phyloP scores from a whole-genome alignment of 768 basidiomycete species.

The Mycena kentingensis region DNA sequence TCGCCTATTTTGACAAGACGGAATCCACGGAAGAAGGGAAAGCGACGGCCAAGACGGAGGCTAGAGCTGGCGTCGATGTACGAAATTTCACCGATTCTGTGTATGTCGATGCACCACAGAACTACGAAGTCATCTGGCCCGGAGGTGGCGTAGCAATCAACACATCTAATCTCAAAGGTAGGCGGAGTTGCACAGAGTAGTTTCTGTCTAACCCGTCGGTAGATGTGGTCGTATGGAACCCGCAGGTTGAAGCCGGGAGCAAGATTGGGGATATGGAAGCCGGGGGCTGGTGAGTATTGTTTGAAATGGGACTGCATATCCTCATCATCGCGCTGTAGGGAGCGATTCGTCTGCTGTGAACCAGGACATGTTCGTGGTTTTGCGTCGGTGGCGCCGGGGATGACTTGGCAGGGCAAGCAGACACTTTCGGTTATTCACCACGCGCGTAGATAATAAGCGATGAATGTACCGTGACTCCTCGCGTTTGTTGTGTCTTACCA shows the following conservation, averaged over 20 bases:
- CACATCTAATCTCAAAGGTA: constrained; percentile 52
- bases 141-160: constrained; percentile 56
- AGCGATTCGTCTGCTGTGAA: constrained; percentile 87
- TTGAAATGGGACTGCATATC: neutral
- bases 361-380: constrained; percentile 84
- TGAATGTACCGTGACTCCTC: constrained; percentile 1
- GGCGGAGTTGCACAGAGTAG: neutral
- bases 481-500: neutral
- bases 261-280: constrained; percentile 90
- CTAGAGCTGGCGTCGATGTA: constrained; percentile 67
- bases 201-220: neutral
- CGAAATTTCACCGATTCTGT: constrained; percentile 70
- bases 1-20: constrained; percentile 81
- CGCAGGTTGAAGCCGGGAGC: constrained; percentile 64
- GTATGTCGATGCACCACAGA: constrained; percentile 63
- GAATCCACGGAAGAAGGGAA: constrained; percentile 55
- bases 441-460: constrained; percentile 25
- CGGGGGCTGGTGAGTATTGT: constrained; percentile 70
- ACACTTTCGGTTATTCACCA: constrained; percentile 50
- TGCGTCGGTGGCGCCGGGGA: constrained; percentile 58
- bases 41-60: constrained; percentile 55
- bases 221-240: constrained; percentile 96
- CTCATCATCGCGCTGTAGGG: constrained; percentile 45
- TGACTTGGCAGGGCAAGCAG: constrained; percentile 80
- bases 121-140: constrained; percentile 63